These are phyloP conservation scores for Zhuliangozyma blackwelliae DNA, from an alignment of 1,139 yeast species.

Conservation along the genomic window DNA sequence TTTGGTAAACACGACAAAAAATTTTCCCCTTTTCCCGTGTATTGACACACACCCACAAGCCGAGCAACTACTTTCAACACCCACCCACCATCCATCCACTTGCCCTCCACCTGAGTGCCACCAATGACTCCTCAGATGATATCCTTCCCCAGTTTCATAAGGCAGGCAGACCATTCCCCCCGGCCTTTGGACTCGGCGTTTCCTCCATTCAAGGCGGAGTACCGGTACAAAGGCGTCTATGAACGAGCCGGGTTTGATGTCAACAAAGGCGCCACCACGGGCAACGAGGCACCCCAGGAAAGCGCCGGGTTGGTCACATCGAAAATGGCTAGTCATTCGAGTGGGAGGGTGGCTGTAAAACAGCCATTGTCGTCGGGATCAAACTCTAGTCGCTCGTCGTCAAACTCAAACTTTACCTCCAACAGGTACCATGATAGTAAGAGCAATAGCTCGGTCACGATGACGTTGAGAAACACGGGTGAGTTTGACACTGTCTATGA, in stretches of 20 bases:
- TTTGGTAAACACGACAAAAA: too few relatives aligned
- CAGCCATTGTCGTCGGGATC: background rate
- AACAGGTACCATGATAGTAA: background rate
- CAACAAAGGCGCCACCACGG: slow-evolving; percentile 16
- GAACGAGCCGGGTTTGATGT: slow-evolving; percentile 68
- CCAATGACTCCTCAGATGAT: slow-evolving; percentile 7
- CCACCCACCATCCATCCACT: too few relatives aligned
- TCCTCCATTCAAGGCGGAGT: slow-evolving; percentile 56
- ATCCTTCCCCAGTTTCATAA: slow-evolving; percentile 26
- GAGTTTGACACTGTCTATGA: slow-evolving; percentile 3
- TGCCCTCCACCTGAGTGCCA: too few relatives aligned
- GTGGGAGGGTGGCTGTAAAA: too few relatives aligned
- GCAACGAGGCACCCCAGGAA: background rate
- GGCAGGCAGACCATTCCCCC: slow-evolving; percentile 26
- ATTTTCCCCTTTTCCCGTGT: too few relatives aligned
- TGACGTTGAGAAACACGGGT: slow-evolving; percentile 4
- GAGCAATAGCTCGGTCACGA: slow-evolving; percentile 5
- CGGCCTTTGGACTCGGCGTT: slow-evolving; percentile 43
- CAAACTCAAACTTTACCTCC: slow-evolving; percentile 7
- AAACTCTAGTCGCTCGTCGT: slow-evolving; percentile 5
- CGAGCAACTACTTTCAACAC: too few relatives aligned
- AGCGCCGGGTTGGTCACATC: too few relatives aligned
- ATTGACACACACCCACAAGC: too few relatives aligned
- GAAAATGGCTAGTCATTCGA: too few relatives aligned
- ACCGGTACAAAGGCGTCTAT: slow-evolving; percentile 54